These are phyloP conservation scores for Saccharomycopsis malanga DNA, from an alignment of 805 yeast genomes.

Conservation along the genomic window DNA sequence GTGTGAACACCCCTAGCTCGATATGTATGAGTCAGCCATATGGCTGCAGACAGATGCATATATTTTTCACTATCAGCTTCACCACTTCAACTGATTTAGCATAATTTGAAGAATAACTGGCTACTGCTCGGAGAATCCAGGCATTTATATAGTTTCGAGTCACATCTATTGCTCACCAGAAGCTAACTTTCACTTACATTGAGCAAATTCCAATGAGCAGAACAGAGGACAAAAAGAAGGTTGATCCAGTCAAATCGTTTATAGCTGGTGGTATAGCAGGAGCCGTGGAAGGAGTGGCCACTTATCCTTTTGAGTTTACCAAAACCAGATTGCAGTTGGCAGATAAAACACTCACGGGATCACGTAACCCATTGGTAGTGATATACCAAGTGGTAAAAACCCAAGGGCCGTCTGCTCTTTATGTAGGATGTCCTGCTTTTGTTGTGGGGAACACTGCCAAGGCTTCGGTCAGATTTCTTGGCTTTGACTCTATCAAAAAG, in stretches of 20 bases:
- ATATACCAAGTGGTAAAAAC: slow-evolving; percentile 66
- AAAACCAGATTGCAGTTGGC: slow-evolving; percentile 86
- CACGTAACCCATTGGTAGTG: slow-evolving; percentile 79
- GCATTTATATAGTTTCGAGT: too few relatives aligned
- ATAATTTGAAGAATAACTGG: too few relatives aligned
- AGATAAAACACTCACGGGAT: slow-evolving; percentile 52
- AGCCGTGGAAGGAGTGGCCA: slow-evolving; percentile 85
- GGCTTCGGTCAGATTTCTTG: slow-evolving; percentile 91
- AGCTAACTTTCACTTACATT: too few relatives aligned
- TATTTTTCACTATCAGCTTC: too few relatives aligned
- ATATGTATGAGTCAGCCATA: too few relatives aligned
- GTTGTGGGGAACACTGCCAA: slow-evolving; percentile 94
- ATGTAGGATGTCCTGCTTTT: slow-evolving; percentile 95
- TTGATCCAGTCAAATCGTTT: slow-evolving; percentile 75
- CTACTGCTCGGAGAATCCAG: too few relatives aligned
- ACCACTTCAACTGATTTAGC: too few relatives aligned
- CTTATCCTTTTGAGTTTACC: slow-evolving; percentile 96
- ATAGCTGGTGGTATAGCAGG: slow-evolving; percentile 97
- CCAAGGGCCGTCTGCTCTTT: slow-evolving; percentile 74
- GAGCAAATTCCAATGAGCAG: too few relatives aligned
- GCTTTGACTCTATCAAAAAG: slow-evolving; percentile 81
- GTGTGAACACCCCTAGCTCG: too few relatives aligned
- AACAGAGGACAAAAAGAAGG: slow-evolving; percentile 26
- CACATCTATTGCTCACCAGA: too few relatives aligned
- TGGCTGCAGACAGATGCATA: too few relatives aligned